Conservation (phyloP, 2,329 filamentous ascomycete species). For the Pseudopyrenochaeta lycopersici region DNA sequence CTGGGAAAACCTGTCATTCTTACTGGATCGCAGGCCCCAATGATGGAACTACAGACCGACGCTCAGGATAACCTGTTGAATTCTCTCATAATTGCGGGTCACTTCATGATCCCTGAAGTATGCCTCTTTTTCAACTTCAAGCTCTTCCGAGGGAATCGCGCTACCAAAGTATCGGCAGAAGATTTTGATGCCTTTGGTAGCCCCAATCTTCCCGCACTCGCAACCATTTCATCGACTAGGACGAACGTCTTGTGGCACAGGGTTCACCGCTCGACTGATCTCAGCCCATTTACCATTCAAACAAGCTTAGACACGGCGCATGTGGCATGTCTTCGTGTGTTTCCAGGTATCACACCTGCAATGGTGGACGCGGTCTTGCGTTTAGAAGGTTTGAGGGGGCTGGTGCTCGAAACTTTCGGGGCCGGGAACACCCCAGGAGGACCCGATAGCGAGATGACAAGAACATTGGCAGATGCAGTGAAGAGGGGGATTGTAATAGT, state of each 20-base stretch:
- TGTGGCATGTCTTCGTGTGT: constrained; percentile 87
- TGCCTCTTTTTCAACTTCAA: constrained; percentile 94
- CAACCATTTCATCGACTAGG: constrained; percentile 80
- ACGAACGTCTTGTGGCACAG: constrained; percentile 84
- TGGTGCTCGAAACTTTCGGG: constrained; percentile 91
- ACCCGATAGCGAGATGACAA: constrained; percentile 78
- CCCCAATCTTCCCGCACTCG: constrained; percentile 85
- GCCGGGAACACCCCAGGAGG: constrained; percentile 91
- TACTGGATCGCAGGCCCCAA: constrained; percentile 76
- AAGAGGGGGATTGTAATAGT: constrained; percentile 84
- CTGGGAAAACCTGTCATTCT: constrained; percentile 91
- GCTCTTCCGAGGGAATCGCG: constrained; percentile 86
- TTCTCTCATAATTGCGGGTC: constrained; percentile 87
- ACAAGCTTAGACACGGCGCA: constrained; percentile 84
- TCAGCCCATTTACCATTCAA: constrained; percentile 78
- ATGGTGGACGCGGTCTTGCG: constrained; percentile 88
- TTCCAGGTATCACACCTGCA: constrained; percentile 91
- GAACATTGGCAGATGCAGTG: constrained; percentile 79
- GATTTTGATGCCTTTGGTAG: constrained; percentile 88
- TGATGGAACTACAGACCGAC: constrained; percentile 90
- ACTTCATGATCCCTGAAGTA: constrained; percentile 92
- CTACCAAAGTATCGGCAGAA: constrained; percentile 86
- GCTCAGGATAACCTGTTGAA: constrained; percentile 90
- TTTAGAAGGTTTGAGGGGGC: constrained; percentile 77
- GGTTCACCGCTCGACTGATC: constrained; percentile 75